Base-by-base conservation (phyloP, 495 filamentous ascomycete species). In the Neurospora sp. region DNA sequence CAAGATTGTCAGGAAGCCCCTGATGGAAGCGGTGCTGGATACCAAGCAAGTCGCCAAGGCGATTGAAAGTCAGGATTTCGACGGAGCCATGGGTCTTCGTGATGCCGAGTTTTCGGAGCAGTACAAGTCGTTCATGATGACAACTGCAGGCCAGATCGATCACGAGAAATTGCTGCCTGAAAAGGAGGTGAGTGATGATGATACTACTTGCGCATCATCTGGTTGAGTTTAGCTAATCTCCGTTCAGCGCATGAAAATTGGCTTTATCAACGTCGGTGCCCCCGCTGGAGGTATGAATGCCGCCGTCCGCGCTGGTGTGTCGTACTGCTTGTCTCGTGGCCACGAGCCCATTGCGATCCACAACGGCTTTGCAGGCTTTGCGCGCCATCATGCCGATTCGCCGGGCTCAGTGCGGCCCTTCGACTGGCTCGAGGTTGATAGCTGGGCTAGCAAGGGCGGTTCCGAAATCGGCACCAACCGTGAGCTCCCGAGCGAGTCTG, bases 201-300 rank as follows among this genome's bases (percentile, higher is more conserved):
- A 12, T 39, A 35, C 38, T 6, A 11, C 16, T 3, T 27, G 27
- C 23, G 14, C 6, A 9, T 16, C 23, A 66, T 31, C 9, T 23
- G 14, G 23, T 71, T 27, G 12, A 66, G 14, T 31, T 66, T 35
- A 14, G 20, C 76, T 85, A 73, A 84, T 70, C 6, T 16, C 10
- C 39, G 39, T 70, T 11, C 71, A 96, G 92, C 90, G 90, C 77
- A 94, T 98, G 93, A 90, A 89, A 44, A 93, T 99, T 77, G 96
- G 92, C 8, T 95, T 98, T 75, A 92, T 99, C 79, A 97, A 99
- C 78, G 94, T 99, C 72, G 96, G 96, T 76, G 96, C 96, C 38
- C 96, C 96, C 7, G 96, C 96, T n/a, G 96, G 96, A 78, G 96
- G 96, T 79, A 98, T 99, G 91, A 99, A 99, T 83, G 93, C 94